Evolutionary conservation across 2,329 filamentous ascomycete genomes (phyloP), one percentile per base, ranked within the genome.

Genomic region (Cucurbitaria berberidis): DNA sequence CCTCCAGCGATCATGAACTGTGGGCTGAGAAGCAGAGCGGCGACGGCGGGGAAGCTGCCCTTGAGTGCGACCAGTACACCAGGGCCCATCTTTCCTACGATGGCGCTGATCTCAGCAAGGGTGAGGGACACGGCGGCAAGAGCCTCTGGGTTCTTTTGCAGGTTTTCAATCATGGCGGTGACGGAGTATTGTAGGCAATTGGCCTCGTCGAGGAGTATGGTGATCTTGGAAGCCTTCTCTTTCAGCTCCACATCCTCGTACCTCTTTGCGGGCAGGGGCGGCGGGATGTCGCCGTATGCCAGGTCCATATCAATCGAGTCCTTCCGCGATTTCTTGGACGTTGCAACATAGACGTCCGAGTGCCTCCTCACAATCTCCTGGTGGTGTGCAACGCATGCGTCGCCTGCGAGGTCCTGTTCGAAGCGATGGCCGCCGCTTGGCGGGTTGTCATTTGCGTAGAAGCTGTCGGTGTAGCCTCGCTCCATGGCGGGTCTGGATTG

Each of bases 1-100:
- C 93, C 90, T 0, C 90, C 91, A 3, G 92, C 92, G 66, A 99
- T 96, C 59, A 97, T 84, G 72, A 99, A 99, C 69, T 99, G 91
- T 0, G 95, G 95, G 51, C 89, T 93, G 0, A 91, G 87, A 3
- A 99, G 84, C 19, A 99, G 83, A 0, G 89, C 90, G 64, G 96
- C 93, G 18, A 96, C 87, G 7, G 90, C 89, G 0, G 95, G 95
- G 32, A 92, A 93, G 18, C 87, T 87, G 34, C 86, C 83, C 76
- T 96, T 96, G 68, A 98, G 78, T 1, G 88, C 80, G 10, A 83
- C 79, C 6, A 99, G 78, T 18, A 93, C 90, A 1, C 86, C 85
- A 0, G 95, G 95, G 0, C 89, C 90, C 83, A 97, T 88, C 73
- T 96, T 96, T 45, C 85, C 83, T 1, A 91, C 82, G 3, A 98